A percentile compares a stretch with the other conserved stretches of the same genome.
phyloP scores from a whole-genome alignment of 1,284 basidiomycete species.

The Puccinia triticina region DNA sequence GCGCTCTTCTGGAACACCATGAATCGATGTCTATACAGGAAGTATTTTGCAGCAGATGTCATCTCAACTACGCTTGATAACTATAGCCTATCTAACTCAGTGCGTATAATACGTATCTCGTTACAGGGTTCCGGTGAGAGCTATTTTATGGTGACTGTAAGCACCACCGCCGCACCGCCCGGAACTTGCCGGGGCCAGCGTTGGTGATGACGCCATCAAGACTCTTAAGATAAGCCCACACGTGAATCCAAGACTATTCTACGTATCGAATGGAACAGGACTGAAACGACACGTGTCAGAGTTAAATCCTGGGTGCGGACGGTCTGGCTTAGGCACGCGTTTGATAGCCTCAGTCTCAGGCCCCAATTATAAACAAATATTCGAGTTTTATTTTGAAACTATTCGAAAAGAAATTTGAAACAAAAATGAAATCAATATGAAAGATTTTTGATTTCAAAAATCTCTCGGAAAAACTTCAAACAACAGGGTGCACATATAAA shows the following conservation, averaged over 20 bases:
- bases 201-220: not conserved
- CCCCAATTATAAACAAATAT: no score
- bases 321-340: not conserved
- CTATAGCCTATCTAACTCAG: not conserved
- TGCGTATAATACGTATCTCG: not conserved
- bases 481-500: no score
- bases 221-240: not conserved
- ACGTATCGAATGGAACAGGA: not conserved
- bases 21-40: not conserved
- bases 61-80: no score
- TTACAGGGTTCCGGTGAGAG: not conserved
- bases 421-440: no score
- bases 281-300: slow-evolving; percentile 13
- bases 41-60: not conserved
- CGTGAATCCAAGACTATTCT: not conserved
- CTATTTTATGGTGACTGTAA: not conserved
- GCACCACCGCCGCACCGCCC: not conserved
- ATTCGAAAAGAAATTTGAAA: no score
- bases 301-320: not conserved
- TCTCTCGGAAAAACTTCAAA: no score
- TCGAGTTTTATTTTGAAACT: no score
- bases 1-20: not conserved
- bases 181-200: not conserved
- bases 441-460: no score
- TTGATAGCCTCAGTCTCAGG: no score